Base-by-base conservation (phyloP, 345 rosid genomes). In the Hibiscus trionum region DNA sequence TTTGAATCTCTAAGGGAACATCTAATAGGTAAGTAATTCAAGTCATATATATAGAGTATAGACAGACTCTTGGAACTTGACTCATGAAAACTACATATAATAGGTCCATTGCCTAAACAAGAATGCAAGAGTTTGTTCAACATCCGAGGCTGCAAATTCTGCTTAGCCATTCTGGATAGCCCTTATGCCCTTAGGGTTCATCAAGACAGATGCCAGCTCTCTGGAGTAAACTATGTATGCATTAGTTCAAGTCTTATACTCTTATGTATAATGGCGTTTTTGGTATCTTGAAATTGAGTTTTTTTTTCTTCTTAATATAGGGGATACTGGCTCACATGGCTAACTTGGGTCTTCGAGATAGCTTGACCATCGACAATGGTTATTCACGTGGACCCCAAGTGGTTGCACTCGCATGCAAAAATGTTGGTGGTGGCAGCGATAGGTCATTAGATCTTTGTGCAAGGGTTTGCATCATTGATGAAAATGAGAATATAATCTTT, bases 401-500 rank as follows among this genome's bases (percentile, higher is more conserved):
- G 9, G 96, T 91, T 56, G 87, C 96, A 72, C 79, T 94, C 11
- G 90, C 92, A 73, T 91, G 96, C 85, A 91, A 94, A 79, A 90
- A 89, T 93, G 92, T 91, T 66, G 97, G 98, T 53, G 98, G 96
- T 64, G 95, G 96, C 75, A 91, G 89, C 67, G 98, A 90, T 65
- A 96, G 98, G 58, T 86, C 96, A 10, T 75, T 90, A 9, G 96
- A 91, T 59, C 68, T 90, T 47, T 91, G 96, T 56, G 97, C 90
- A 1, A 85, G 91, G 79, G 90, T 91, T 69, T 91, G 96, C 80
- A 69, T 94, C 56, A 83, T 87, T 24, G 97, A 94, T 66, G 95
- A 94, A 65, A 76, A 69, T 35, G 97, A 94, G 77, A 88, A 88
- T 56, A 73, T 91, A 19, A 72, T 94, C 76, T 90, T 91, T 86